Conservation (phyloP, 2,329 filamentous ascomycete species). For the Neurospora crassa region DNA sequence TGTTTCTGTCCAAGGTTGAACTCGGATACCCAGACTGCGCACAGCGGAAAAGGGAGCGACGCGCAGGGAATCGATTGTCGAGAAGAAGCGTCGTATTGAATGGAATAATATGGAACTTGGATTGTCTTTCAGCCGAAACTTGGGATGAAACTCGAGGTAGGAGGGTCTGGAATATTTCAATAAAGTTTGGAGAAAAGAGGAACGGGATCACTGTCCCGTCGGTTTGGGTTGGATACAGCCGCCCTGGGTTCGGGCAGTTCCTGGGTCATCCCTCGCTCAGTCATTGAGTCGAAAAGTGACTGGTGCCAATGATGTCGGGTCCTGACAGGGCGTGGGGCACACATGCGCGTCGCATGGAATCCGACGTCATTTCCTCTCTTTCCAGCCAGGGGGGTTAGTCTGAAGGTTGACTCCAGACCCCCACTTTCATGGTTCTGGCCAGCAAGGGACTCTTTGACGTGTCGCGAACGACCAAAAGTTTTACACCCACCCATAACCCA, state of each 20-base stretch:
- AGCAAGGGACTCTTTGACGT: not conserved
- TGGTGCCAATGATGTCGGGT: not conserved
- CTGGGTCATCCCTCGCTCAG: not conserved
- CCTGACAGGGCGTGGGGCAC: not conserved
- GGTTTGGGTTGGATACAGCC: not conserved
- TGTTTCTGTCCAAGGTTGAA: not conserved
- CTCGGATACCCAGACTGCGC: not conserved
- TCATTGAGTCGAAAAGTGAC: not conserved
- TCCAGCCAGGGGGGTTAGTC: not conserved
- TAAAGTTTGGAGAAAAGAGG: not conserved
- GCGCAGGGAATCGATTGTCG: not conserved
- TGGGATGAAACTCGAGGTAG: not conserved
- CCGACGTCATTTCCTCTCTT: not conserved
- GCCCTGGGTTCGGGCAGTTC: not conserved
- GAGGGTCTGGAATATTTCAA: not conserved
- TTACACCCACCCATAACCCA: not conserved
- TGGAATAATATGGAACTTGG: not conserved
- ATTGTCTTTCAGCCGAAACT: not conserved
- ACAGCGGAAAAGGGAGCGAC: not conserved
- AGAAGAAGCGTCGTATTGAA: not conserved
- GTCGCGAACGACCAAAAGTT: not conserved
- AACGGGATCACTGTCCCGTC: not conserved
- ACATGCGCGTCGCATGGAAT: not conserved
- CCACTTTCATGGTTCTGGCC: not conserved
- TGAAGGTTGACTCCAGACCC: not conserved